Conservation (phyloP, 352 stramenopile species). For the Phytophthora idaei region DNA sequence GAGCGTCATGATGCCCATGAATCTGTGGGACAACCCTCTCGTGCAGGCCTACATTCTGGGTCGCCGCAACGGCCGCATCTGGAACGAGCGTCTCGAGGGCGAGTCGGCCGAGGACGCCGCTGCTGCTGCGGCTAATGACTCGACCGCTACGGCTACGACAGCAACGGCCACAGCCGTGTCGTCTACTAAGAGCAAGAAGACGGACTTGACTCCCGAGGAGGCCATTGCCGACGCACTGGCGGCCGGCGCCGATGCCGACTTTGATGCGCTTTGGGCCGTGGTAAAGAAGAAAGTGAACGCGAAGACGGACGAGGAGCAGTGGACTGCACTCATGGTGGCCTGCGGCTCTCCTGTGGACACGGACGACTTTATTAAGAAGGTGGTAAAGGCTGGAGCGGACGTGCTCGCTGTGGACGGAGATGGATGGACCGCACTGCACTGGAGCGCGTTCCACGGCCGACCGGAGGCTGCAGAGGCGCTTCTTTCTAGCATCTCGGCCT, state of each 20-base stretch:
- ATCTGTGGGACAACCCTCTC: conserved; percentile 82
- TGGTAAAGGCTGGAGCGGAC: conserved; percentile 62
- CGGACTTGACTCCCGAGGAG: conserved; percentile 44
- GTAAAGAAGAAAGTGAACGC: conserved; percentile 71
- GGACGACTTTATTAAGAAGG: conserved; percentile 76
- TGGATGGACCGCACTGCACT: conserved; percentile 85
- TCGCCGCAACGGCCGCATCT: conserved; percentile 65
- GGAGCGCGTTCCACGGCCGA: conserved; percentile 81
- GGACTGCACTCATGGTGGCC: conserved; percentile 85
- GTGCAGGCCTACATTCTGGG: conserved; percentile 82
- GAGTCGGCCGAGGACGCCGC: conserved; percentile 66
- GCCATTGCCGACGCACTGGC: conserved; percentile 69
- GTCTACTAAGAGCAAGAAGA: conserved; percentile 35
- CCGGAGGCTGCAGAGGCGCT: conserved; percentile 72
- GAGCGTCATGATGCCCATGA: conserved; percentile 84
- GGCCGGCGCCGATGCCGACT: conserved; percentile 73
- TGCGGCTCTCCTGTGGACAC: conserved; percentile 83
- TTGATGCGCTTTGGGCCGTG: conserved; percentile 62
- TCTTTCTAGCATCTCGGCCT: conserved; percentile 43
- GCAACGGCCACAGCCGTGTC: conserved; percentile 7
- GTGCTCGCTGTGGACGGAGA: conserved; percentile 74
- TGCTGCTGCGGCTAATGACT: conserved; percentile 20
- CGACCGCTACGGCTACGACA: conserved; percentile 3
- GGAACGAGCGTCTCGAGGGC: conserved; percentile 81
- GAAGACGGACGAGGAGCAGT: conserved; percentile 74